These are phyloP conservation scores for Apophysomyces sp. DNA, from an alignment of 371 early-diverging fungal genomes.

Conservation along the genomic window DNA sequence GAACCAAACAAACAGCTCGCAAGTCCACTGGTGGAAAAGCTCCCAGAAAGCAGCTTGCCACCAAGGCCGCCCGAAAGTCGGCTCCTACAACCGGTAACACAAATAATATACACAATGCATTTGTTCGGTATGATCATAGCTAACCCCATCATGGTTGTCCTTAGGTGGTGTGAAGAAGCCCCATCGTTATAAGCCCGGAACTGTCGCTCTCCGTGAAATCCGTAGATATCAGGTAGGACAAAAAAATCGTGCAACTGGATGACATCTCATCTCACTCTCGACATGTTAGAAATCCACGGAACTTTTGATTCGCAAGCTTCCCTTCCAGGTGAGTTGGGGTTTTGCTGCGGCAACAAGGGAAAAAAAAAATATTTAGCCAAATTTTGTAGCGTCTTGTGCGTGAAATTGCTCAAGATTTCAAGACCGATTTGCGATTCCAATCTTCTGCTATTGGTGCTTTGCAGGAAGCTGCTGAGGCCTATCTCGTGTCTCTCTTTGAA, in stretches of 20 bases:
- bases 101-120: not conserved
- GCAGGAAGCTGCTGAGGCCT: conserved; percentile 98
- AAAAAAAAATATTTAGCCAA: not conserved
- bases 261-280: not conserved
- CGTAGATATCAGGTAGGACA: conserved; percentile 81
- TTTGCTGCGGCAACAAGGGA: not conserved
- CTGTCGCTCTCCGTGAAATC: conserved; percentile 94
- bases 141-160: not conserved
- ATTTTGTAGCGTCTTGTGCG: conserved; percentile 73
- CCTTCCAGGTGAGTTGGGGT: conserved; percentile 77
- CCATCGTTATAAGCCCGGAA: conserved; percentile 82
- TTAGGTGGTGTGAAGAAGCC: conserved; percentile 67
- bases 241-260: not conserved
- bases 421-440: conserved; percentile 97
- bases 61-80: conserved; percentile 75
- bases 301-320: conserved; percentile 94
- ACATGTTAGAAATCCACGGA: conserved; percentile 87
- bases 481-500: conserved; percentile 95
- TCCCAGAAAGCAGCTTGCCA: conserved; percentile 95
- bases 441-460: conserved; percentile 94
- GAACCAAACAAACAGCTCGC: conserved; percentile 98
- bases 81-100: conserved; percentile 35
- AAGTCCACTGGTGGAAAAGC: conserved; percentile 98
- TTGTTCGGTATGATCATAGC: not conserved
- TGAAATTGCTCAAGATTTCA: conserved; percentile 93